A percentile compares a stretch with the other conserved stretches of the same genome.
Evolutionary conservation across 2,329 filamentous ascomycete genomes (phyloP).

Genomic region (Neofusicoccum cordaticola): DNA sequence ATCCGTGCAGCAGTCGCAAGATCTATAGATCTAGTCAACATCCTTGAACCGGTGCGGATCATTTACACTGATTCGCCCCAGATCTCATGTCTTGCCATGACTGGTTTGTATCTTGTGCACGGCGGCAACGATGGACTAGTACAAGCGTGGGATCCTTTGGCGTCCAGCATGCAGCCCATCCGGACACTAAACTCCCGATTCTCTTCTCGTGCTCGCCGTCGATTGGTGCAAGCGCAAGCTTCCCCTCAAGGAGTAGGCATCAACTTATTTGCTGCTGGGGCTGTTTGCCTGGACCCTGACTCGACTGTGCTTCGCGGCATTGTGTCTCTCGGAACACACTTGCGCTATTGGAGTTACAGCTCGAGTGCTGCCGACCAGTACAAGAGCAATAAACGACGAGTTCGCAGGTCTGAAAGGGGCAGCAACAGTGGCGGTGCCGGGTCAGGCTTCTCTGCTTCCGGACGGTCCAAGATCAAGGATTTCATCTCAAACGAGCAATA

Average conservation of each 20-base stretch:
- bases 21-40: slow-evolving; percentile 55
- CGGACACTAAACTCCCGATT: slow-evolving; percentile 85
- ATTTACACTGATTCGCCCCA: slow-evolving; percentile 90
- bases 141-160: slow-evolving; percentile 94
- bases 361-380: slow-evolving; percentile 72
- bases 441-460: slow-evolving; percentile 55
- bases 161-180: slow-evolving; percentile 72
- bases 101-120: slow-evolving; percentile 84
- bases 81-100: slow-evolving; percentile 77
- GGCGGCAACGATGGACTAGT: slow-evolving; percentile 93
- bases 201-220: slow-evolving; percentile 75
- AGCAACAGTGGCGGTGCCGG: slow-evolving; percentile 57
- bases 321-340: slow-evolving; percentile 78
- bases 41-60: slow-evolving; percentile 68
- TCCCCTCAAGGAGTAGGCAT: slow-evolving; percentile 66
- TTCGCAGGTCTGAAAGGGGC: slow-evolving; percentile 66
- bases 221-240: slow-evolving; percentile 65
- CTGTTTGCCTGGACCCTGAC: slow-evolving; percentile 83
- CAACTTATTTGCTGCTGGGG: slow-evolving; percentile 77
- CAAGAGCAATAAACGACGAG: slow-evolving; percentile 72
- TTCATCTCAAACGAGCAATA: slow-evolving; percentile 84
- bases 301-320: slow-evolving; percentile 81
- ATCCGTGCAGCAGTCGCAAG: slow-evolving; percentile 63
- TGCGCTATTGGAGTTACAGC: slow-evolving; percentile 93
- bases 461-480: slow-evolving; percentile 68